Base-by-base conservation (phyloP, 768 basidiomycete genomes). In the Cyathus striatus region DNA sequence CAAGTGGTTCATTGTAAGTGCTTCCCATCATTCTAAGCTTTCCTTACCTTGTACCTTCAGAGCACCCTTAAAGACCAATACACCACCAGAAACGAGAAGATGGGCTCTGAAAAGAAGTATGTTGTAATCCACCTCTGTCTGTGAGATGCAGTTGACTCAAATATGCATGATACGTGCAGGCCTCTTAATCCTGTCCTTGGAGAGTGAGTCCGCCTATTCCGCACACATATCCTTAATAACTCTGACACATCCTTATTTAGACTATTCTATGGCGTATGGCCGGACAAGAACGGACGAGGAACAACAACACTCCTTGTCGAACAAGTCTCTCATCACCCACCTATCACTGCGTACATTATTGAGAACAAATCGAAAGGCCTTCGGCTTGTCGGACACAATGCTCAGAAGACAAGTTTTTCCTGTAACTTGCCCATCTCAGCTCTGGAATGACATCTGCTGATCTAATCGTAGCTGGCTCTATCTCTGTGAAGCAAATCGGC, bases 91-190 rank as follows among this genome's bases (percentile, higher is more conserved):
- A 97, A 97, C 55, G 93, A 96, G 67, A 83, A 84, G 49, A 86
- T 92, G 81, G 95, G 95, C 12, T 91, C 89, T 1, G 94, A 98
- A 77, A 98, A 98, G 75, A 98, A 98, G 89, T 90, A 49, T 38
- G 80, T 68, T 9, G n/a, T 25, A 16, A 23, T 43, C n/a, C n/a
- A n/a, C n/a, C n/a, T n/a, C n/a, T n/a, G n/a, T n/a, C n/a, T n/a
- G n/a, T n/a, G n/a, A n/a, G n/a, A n/a, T n/a, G n/a, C n/a, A n/a
- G n/a, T n/a, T n/a, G n/a, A n/a, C n/a, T n/a, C n/a, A n/a, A n/a
- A n/a, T n/a, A n/a, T n/a, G n/a, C n/a, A n/a, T n/a, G n/a, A n/a
- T 36, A 10, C 30, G 44, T 18, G 14, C 51, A 94, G 91, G 54
- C 95, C 95, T 13, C 73, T 99, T 43, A 99, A 99, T 58, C 95